Base-by-base conservation (phyloP, 306 rosid species). In the Cucurbita moschata region DNA sequence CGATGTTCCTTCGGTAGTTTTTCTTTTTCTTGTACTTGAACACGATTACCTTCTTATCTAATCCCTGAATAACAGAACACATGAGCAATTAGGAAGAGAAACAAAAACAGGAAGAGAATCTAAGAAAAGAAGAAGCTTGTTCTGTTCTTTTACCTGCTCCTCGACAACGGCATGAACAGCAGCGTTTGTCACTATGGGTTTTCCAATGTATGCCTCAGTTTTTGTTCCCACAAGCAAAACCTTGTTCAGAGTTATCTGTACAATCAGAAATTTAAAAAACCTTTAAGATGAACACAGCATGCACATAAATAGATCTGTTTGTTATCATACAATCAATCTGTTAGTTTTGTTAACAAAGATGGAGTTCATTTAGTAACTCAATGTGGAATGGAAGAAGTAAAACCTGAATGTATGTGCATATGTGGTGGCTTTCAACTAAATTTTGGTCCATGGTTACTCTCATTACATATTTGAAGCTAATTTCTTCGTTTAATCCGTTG, bases 141-240 rank as follows among this genome's bases (percentile, higher is more conserved):
- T 51, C 13, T 13, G 30, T 51, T 49, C 35, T 8, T 21, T 76
- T 86, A 88, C 99, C 82, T 91, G 97, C 62, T 95, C 99, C 83
- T 95, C 99, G n/a, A 95, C 97, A 2, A 92, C 85, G 9, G 99
- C 99, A 77, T 95, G 89, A 30, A 95, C 92, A 26, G 91, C 96
- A 42, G 99, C 97, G 82, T 95, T 88, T 76, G 99, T 91, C 81
- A 95, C 99, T 40, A 95, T 78, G 52, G 99, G 99, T 66, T 83
- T 85, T 73, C 99, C 99, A 73, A 95, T 89, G 83, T 89, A 91
- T 74, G 93, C 83, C 46, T 77, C 73, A 63, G 84, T 83, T 83
- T 82, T 91, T 8, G 99, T 89, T 78, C 99, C 97, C 77, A 95
- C 96, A 5, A 95, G 93, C 78, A 95, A 87, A 62, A 95, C 99